Evolutionary conservation across 768 basidiomycete species (phyloP), one percentile per base, ranked within the genome.

Genomic region (Pholiota conissans): DNA sequence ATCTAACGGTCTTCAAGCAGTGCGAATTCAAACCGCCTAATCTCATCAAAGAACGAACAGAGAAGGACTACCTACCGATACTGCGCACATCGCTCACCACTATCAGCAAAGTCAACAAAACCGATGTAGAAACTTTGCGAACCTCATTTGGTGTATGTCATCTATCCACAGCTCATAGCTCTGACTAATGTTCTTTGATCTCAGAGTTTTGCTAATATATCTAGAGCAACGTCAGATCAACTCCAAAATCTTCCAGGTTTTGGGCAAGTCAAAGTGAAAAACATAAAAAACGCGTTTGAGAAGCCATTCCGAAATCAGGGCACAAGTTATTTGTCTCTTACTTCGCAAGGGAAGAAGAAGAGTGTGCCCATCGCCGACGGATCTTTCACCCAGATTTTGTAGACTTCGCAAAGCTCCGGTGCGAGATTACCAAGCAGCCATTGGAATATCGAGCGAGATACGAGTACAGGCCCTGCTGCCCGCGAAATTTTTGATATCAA

Each of bases 71-170:
- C 66, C 74, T 81, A 61, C 85, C 93, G 7, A 81, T 94, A 65
- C 71, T 98, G 13, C 90, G 90, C 55, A 84, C 85, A 18, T 83
- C 91, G 1, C 78, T 99, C 26, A 98, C 96, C 1, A 86, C 84
- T 61, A 91, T 98, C 65, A 89, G 84, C 67, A 93, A 91, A 63
- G 93, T 99, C 60, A 98, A 98, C 74, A 97, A 96, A 78, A 98
- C 96, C 3, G 97, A 99, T 65, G 93, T 95, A 1, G 87, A 93
- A 73, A 98, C 96, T 3, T 77, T 99, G 39, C 84, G 91, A 20
- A 88, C 89, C 2, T 89, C 93, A n/a, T 88, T 95, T 63, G 95
- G 95, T 32, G 96, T 98, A 75, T 56, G 88, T 79, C 28, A 24
- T 52, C 37, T 45, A 60, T n/a, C 48, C 49, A 50, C 34, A 51